Evolutionary conservation across 768 basidiomycete genomes (phyloP).

Genomic region (Amanita fuliginea): DNA sequence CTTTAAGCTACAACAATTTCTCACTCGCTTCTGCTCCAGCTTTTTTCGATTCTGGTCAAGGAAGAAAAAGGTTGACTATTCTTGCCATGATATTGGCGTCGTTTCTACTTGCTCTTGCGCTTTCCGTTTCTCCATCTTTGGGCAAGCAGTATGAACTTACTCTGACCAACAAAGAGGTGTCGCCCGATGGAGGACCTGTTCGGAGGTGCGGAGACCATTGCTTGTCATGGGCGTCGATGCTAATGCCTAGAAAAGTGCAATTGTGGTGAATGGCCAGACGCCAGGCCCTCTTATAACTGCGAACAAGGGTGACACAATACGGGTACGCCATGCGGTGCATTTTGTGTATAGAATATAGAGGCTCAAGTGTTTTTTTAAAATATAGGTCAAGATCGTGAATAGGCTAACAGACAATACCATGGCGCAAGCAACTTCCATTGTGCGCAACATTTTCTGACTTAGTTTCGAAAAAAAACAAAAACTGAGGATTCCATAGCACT

Average conservation of each 20-base stretch:
- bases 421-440: conserved; percentile 20
- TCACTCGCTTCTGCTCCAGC: not conserved
- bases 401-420: conserved; percentile 26
- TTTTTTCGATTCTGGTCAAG: not conserved
- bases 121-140: not conserved
- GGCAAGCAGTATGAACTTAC: not conserved
- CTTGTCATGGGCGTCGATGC: not conserved
- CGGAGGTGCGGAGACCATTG: not conserved
- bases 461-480: not conserved
- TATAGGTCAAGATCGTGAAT: conserved; percentile 32
- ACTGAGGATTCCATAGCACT: conserved; percentile 22
- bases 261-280: conserved; percentile 33
- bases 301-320: conserved; percentile 18
- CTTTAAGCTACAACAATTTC: not conserved
- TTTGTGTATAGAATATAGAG: not conserved
- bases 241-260: conserved; percentile 18
- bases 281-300: conserved; percentile 33
- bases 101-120: not conserved
- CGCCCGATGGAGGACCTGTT: conserved; percentile 10
- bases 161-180: not conserved
- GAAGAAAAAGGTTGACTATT: not conserved
- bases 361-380: conserved; percentile 22
- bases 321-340: not conserved
- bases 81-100: not conserved
- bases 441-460: conserved; percentile 9